phyloP scores from a whole-genome alignment of 2,329 filamentous ascomycete genomes.

The Fusarium paranaense region DNA sequence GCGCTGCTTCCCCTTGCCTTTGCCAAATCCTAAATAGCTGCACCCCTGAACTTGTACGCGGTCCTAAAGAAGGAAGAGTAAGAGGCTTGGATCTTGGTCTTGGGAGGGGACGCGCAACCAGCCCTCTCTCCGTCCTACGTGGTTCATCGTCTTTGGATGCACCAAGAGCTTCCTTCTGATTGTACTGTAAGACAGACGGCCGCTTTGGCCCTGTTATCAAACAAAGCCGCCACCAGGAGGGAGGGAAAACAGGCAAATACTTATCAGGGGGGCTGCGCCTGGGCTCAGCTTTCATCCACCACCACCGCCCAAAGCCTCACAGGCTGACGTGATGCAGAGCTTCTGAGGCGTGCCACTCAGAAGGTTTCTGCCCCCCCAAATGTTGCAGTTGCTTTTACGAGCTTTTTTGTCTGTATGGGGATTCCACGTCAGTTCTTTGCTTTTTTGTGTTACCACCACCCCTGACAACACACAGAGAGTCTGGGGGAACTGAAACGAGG shows the following conservation, averaged over 20 bases:
- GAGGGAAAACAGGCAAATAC: not conserved
- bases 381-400: slow-evolving; percentile 10
- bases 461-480: slow-evolving; percentile 19
- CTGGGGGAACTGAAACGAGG: slow-evolving; percentile 18
- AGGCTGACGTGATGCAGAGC: slow-evolving; percentile 35
- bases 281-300: not conserved
- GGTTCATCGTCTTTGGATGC: slow-evolving; percentile 16
- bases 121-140: slow-evolving; percentile 24
- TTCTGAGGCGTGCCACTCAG: slow-evolving; percentile 26
- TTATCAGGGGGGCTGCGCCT: slow-evolving; percentile 2
- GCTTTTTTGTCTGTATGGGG: not conserved
- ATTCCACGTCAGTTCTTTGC: not conserved
- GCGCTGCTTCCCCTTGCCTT: slow-evolving; percentile 20
- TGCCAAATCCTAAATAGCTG: slow-evolving; percentile 22
- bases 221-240: slow-evolving; percentile 4
- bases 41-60: slow-evolving; percentile 24
- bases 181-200: slow-evolving; percentile 1
- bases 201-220: slow-evolving; percentile 5
- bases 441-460: slow-evolving; percentile 36
- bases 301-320: slow-evolving; percentile 9
- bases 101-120: slow-evolving; percentile 23
- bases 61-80: slow-evolving; percentile 6
- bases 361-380: not conserved
- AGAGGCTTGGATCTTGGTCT: slow-evolving; percentile 22
- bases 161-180: not conserved